Conservation (phyloP, 2,329 filamentous ascomycete species). For the Podosphaera fusca region DNA sequence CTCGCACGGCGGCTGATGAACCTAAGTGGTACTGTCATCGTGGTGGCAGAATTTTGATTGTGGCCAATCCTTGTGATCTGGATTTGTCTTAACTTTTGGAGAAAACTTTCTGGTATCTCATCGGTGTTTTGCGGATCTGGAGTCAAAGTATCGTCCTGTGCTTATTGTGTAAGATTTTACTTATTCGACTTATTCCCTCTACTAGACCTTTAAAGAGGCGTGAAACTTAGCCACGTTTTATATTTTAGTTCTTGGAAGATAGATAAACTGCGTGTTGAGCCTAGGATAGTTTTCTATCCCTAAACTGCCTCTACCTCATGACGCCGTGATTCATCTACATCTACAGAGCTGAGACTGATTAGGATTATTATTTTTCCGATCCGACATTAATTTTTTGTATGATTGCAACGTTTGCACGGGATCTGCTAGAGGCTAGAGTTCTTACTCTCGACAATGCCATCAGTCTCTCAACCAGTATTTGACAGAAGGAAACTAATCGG, state of each 20-base stretch:
- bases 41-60: not conserved
- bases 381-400: not conserved
- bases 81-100: not conserved
- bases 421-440: slow-evolving; percentile 10
- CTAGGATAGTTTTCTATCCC: too few species aligned
- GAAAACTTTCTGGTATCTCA: not conserved
- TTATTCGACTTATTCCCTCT: too few species aligned
- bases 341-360: not conserved
- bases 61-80: not conserved
- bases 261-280: too few species aligned
- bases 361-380: not conserved
- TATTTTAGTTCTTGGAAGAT: too few species aligned
- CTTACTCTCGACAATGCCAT: slow-evolving; percentile 11
- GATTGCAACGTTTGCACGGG: slow-evolving; percentile 19
- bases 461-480: slow-evolving; percentile 28
- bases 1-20: not conserved
- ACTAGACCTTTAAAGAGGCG: too few species aligned
- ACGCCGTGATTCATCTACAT: too few species aligned
- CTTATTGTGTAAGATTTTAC: not conserved
- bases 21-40: not conserved
- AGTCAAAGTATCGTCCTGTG: not conserved
- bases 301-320: not conserved
- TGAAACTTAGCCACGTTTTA: too few species aligned
- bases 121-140: not conserved
- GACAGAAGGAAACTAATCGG: slow-evolving; percentile 47